Evolutionary conservation across 2,329 filamentous ascomycete species (phyloP), one percentile per base, ranked within the genome.

Genomic region (Colletotrichum agaves): DNA sequence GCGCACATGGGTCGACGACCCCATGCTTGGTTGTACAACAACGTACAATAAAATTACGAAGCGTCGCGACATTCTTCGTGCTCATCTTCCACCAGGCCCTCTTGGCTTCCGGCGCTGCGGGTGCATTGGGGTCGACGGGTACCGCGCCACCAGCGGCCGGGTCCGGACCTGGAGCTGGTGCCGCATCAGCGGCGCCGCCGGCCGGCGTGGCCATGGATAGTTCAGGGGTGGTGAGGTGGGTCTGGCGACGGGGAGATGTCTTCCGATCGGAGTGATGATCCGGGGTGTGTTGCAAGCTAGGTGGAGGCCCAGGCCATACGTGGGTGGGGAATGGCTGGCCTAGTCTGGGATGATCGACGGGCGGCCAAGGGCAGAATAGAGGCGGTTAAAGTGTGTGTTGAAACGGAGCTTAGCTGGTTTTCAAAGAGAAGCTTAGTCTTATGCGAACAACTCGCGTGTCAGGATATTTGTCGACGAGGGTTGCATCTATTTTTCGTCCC

Each of bases 11-110:
- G 5, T 17, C 19, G 12, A 10, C 5, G 7, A 53, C 39, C 5
- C 3, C 13, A 39, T 5, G n/a, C 4, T 10, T 10, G 8, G 1
- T 10, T 2, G 17, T 15, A 21, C 21, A 19, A 17, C n/a, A 35
- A 67, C 68, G n/a, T 56, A 70, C 68, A 47, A 63, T 49, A 5
- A 70, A 70, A 43, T 69, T 70, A 44, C 59, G 50, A 8, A 70
- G 31, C 17, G 68, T 61, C 17, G 60, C 52, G n/a, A 60, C 27
- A 2, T 63, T 62, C 64, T 69, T 70, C 15, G 55, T 44, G 23
- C 61, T 67, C 13, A 67, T 53, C 61, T 64, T 64, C 46, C 55
- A 67, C 46, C 53, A 67, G 11, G 46, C 31, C 60, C 41, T 67
- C 53, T 63, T 63, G 33, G 61, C 17, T 33, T 58, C 66, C 19